Conservation (phyloP, 345 rosid species). For the Kandelia obovata region DNA sequence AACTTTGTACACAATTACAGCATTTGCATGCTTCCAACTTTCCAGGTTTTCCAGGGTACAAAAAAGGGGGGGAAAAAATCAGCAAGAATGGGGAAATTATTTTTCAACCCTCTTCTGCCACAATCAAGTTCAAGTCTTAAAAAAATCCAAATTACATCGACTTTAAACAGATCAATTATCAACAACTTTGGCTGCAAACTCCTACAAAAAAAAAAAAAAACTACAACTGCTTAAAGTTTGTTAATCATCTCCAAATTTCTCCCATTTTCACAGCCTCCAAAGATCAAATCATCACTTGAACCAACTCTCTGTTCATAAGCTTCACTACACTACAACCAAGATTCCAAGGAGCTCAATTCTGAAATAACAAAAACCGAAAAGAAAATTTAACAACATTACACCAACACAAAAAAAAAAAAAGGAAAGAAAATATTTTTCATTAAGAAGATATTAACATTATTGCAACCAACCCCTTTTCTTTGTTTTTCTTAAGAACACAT, state of each 20-base stretch:
- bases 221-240: slow-evolving; percentile 12
- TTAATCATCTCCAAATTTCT: slow-evolving; percentile 13
- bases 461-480: too few species aligned
- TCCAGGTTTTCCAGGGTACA: slow-evolving; percentile 8
- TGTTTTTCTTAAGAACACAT: too few species aligned
- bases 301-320: slow-evolving; percentile 12
- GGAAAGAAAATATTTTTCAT: neutral
- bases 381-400: neutral
- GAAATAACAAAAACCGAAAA: slow-evolving; percentile 12
- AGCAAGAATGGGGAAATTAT: slow-evolving; percentile 12
- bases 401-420: slow-evolving; percentile 1
- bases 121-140: neutral
- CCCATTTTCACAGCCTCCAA: slow-evolving; percentile 11
- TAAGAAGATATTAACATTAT: too few species aligned
- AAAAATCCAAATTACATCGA: slow-evolving; percentile 12
- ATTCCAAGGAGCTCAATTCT: slow-evolving; percentile 39
- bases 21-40: neutral
- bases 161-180: slow-evolving; percentile 16
- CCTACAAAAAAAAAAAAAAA: slow-evolving; percentile 9
- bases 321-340: slow-evolving; percentile 23
- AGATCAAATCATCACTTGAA: slow-evolving; percentile 15
- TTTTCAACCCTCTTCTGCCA: slow-evolving; percentile 8
- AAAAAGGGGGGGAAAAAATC: neutral
- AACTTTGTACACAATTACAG: neutral
- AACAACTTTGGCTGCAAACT: slow-evolving; percentile 15